Percentiles rank a stretch among this genome's conserved stretches.
These are phyloP conservation scores for Pichia norvegensis DNA, from an alignment of 1,139 yeast species.

Conservation along the genomic window DNA sequence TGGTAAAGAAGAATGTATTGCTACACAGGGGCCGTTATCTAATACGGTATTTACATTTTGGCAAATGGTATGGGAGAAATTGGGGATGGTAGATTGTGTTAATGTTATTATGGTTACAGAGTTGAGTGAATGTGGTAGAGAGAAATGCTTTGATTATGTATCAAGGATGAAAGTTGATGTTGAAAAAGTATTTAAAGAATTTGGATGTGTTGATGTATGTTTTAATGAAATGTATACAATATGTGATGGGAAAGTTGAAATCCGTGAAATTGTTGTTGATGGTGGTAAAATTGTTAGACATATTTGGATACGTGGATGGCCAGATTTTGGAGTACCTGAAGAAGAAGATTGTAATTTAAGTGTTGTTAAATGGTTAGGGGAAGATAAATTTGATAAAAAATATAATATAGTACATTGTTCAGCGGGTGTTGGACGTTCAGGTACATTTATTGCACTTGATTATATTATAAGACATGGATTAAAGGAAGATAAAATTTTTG, in stretches of 20 bases:
- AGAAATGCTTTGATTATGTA: constrained; percentile 48
- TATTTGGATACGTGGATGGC: constrained; percentile 31
- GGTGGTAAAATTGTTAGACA: constrained; percentile 5
- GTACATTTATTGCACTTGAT: constrained; percentile 68
- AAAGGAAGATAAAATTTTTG: constrained; percentile 3
- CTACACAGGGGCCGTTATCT: constrained; percentile 66
- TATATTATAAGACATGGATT: constrained; percentile 30
- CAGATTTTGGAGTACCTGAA: constrained; percentile 38
- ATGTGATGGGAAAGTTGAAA: neutral
- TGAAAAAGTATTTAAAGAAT: neutral
- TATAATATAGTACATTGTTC: constrained; percentile 56
- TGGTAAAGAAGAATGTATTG: constrained; percentile 30
- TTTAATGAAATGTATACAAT: neutral
- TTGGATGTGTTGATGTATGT: neutral
- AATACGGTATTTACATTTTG: constrained; percentile 34
- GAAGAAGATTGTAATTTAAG: constrained; percentile 33
- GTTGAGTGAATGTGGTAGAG: constrained; percentile 42
- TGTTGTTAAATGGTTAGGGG: constrained; percentile 21
- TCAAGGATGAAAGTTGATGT: constrained; percentile 19
- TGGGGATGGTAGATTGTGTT: constrained; percentile 38
- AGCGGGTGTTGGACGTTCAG: constrained; percentile 82
- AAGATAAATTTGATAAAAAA: neutral
- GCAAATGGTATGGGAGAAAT: constrained; percentile 83
- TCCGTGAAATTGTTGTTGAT: neutral
- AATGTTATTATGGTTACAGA: constrained; percentile 87